Evolutionary conservation across 2,329 filamentous ascomycete genomes (phyloP).

Genomic region (Colletotrichum karsti): DNA sequence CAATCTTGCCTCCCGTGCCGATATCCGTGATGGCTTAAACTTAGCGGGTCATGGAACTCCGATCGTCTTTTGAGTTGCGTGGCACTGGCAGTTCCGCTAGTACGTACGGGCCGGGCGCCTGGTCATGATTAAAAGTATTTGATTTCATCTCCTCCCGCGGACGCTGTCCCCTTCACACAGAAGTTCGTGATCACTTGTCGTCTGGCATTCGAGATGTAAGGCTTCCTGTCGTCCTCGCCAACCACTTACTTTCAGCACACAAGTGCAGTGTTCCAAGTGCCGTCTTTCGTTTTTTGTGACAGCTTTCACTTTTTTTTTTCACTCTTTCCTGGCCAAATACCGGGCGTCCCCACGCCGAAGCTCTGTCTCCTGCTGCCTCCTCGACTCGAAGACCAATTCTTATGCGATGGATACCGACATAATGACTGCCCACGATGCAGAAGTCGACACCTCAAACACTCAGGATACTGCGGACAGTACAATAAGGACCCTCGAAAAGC

Average conservation of each 20-base stretch:
- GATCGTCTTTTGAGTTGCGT: background rate
- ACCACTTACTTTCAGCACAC: background rate
- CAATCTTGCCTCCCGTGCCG: slow-evolving; percentile 2
- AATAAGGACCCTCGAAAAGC: background rate
- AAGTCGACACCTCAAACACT: too few relatives aligned
- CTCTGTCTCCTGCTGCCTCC: too few relatives aligned
- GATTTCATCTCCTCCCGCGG: background rate
- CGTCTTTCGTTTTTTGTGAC: background rate
- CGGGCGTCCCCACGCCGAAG: too few relatives aligned
- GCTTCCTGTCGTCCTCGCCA: background rate
- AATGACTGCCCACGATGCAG: too few relatives aligned
- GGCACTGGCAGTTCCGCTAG: background rate
- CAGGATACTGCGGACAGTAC: too few relatives aligned
- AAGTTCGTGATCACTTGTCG: too few relatives aligned
- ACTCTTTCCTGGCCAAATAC: background rate
- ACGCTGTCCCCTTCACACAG: too few relatives aligned
- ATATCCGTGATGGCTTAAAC: background rate
- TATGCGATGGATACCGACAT: too few relatives aligned
- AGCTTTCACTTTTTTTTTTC: background rate
- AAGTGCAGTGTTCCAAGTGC: background rate
- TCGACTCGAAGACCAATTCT: too few relatives aligned
- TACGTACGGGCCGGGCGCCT: background rate
- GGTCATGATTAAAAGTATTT: background rate
- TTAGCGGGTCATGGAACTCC: background rate
- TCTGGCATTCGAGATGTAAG: background rate